A percentile compares a stretch with the other conserved stretches of the same genome.
phyloP scores from a whole-genome alignment of 2,329 filamentous ascomycete species.

The Aureobasidium lini region DNA sequence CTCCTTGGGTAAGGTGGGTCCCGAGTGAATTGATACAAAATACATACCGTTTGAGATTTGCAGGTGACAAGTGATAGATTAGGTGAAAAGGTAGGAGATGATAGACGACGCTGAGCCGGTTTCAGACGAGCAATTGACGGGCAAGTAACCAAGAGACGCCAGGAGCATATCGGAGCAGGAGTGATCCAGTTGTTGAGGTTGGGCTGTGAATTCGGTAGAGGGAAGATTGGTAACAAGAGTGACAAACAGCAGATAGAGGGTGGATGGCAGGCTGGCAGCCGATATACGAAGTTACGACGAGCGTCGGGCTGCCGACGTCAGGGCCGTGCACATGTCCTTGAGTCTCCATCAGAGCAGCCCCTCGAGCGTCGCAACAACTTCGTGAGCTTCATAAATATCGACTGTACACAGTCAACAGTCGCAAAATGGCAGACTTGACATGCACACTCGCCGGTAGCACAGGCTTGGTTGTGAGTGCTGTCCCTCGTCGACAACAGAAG shows the following conservation, averaged over 20 bases:
- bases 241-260: neutral
- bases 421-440: slow-evolving; percentile 24
- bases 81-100: neutral
- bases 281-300: neutral
- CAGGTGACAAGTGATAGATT: neutral
- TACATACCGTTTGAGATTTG: neutral
- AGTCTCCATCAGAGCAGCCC: neutral
- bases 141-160: neutral
- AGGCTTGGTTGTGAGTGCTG: slow-evolving; percentile 46
- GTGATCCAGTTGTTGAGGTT: neutral
- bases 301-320: neutral
- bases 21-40: no score
- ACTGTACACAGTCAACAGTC: neutral
- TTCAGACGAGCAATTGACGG: neutral
- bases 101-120: neutral
- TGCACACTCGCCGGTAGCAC: slow-evolving; percentile 57
- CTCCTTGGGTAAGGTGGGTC: no score
- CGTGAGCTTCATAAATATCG: neutral
- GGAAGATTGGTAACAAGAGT: neutral
- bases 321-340: neutral
- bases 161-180: neutral
- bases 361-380: neutral
- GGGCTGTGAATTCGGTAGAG: neutral
- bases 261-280: neutral
- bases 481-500: neutral